These are phyloP conservation scores for Solanum bulbocastanum DNA, from an alignment of 257 asterid species.

Conservation along the genomic window DNA sequence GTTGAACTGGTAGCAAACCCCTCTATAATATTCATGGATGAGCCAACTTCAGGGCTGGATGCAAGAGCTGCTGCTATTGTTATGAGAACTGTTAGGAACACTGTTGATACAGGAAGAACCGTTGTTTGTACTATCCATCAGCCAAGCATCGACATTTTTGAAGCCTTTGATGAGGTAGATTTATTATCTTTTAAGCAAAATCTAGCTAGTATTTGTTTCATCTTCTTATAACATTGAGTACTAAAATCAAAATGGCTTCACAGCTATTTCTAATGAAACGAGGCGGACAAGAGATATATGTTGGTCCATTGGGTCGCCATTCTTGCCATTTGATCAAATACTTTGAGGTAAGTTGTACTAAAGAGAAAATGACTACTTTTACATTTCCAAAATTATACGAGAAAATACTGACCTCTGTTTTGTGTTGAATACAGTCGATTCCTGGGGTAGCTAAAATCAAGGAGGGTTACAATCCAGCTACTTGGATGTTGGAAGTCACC, in stretches of 20 bases:
- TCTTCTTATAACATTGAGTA: neutral
- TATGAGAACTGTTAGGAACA: slow-evolving; percentile 61
- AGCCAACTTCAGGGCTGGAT: slow-evolving; percentile 62
- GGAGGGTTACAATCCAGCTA: slow-evolving; percentile 57
- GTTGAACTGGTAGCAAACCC: slow-evolving; percentile 65
- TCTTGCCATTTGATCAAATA: slow-evolving; percentile 37
- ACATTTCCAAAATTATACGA: neutral
- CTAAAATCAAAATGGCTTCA: neutral
- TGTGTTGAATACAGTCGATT: slow-evolving; percentile 17
- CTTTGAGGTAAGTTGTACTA: slow-evolving; percentile 32
- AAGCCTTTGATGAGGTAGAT: slow-evolving; percentile 54
- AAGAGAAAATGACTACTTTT: neutral
- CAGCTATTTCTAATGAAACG: slow-evolving; percentile 51
- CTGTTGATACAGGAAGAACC: slow-evolving; percentile 56
- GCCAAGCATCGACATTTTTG: slow-evolving; percentile 66
- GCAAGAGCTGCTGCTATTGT: slow-evolving; percentile 76
- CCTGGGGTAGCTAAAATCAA: slow-evolving; percentile 36
- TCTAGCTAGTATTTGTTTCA: neutral
- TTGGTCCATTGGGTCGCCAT: slow-evolving; percentile 54
- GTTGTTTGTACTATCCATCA: slow-evolving; percentile 73
- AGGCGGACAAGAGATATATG: slow-evolving; percentile 69
- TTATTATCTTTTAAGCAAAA: neutral
- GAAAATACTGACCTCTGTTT: neutral
- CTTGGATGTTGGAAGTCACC: slow-evolving; percentile 64
- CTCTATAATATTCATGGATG: slow-evolving; percentile 67